Base-by-base conservation (phyloP, 2,329 filamentous ascomycete genomes). In the Penicillium janthinellum region DNA sequence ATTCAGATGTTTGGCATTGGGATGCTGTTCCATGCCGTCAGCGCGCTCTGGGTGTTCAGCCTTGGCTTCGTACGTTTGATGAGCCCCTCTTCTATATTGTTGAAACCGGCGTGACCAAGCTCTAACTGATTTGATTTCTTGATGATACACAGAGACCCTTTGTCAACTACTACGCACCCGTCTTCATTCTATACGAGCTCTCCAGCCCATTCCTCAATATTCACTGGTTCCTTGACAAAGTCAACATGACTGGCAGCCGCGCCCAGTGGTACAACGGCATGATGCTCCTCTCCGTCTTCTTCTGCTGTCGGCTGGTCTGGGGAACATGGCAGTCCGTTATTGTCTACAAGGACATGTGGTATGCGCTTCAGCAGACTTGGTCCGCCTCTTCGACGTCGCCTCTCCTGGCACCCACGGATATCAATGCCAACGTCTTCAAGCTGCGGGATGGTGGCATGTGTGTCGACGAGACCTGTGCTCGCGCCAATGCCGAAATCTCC, bases 201-300 rank as follows among this genome's bases (percentile, higher is more conserved):
- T 87, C 84, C 42, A 84, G 82, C 62, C 86, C 86, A 8, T 88
- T 88, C 73, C 80, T 88, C 63, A 89, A 89, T 73, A 83, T 88
- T 71, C 86, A 89, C 77, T 89, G 86, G 86, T 88, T 89, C 78
- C 85, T 85, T 70, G 86, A 89, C 71, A 89, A 89, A 75, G 78
- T 88, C 71, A 82, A 84, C 71, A 82, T 88, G 76, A 89, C 86
- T 4, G 86, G 86, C 54, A 83, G 82, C 52, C 80, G 78, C 52
- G 71, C 84, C 25, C 86, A 89, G 71, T 85, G 86, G 76, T 83
- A 87, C 71, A 88, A 88, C 69, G 86, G 86, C 67, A 84, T 86
- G 70, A 59, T 82, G 17, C 81, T 88, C 12, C 82, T 88, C 51
- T 67, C 71, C 42, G 82, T 82, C 51, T 88, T 88, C 76, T 87